Base-by-base conservation (phyloP, 495 filamentous ascomycete genomes). In the Trichoderma asperelloides region DNA sequence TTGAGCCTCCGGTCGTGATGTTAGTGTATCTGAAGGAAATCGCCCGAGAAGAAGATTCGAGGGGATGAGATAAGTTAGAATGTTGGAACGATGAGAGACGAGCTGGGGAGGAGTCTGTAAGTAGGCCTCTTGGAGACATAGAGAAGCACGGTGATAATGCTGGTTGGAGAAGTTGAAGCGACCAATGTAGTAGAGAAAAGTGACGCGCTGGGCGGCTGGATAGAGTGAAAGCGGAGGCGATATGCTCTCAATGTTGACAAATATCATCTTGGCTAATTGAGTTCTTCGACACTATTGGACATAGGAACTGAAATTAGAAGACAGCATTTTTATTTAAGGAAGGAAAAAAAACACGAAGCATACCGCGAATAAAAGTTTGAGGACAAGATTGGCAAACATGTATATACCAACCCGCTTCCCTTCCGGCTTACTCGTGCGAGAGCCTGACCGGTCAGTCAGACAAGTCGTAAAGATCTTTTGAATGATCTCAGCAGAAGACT, bases 151-250 rank as follows among this genome's bases (percentile, higher is more conserved):
- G 70, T 85, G 86, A 77, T 91, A 96, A 70, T 96, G 88, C 55
- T 84, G 88, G 68, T 91, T 91, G 66, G 88, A 85, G 72, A 96
- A 93, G 68, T 90, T 83, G 72, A 93, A 97, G 47, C 93, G 89
- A 37, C 94, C 94, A 21, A 97, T 89, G 73, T 96, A 97, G 77
- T 96, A 97, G 7, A 96, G 87, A 74, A 93, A 98, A 25, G 94
- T 93, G 33, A 96, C 91, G 49, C 91, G 86, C 67, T 97, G 91
- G 12, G 91, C 84, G n/a, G 91, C 91, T 18, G 94, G 91, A 73
- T 93, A 97, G 51, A 89, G 80, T 3, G 81, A 79, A 18, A 96
- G 81, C 0, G 91, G 90, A 6, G 93, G 91, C 2, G 91, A 92
- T 69, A 89, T 87, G 43, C 91, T 87, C 69, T 86, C 88, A 71